Evolutionary conservation across 106 monocot genomes (phyloP), one percentile per base, ranked within the genome.

Genomic region (Dendrobium catenatum): DNA sequence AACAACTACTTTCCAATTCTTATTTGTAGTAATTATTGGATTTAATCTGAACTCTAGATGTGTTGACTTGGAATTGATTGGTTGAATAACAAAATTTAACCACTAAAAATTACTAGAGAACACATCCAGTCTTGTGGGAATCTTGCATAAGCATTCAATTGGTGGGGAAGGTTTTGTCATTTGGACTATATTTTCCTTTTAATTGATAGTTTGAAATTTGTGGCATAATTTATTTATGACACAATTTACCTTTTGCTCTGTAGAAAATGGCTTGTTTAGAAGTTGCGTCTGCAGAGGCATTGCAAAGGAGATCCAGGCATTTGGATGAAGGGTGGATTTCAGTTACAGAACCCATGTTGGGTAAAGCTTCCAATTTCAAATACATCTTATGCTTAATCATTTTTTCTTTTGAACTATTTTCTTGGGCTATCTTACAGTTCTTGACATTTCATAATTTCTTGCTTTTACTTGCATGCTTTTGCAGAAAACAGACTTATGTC

Each of bases 261-360:
- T 72, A 91, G 91, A 89, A 89, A 89, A 88, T 82, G 68, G 55
- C 83, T 68, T 82, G 82, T 27, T 54, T 84, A 44, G 86, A 84
- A 17, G 85, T 48, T 83, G 19, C 81, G 81, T 55, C 79, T 9
- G 48, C 79, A 31, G 83, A 73, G 72, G 37, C 59, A 58, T 54
- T 56, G 64, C 54, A 73, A 46, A 87, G 47, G 59, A 87, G 83
- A 72, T 80, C 85, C 75, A 83, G 74, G n/a, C 75, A 75, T 48
- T n/a, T 37, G 77, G 75, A 81, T 83, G 82, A 68, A 22, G 82
- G 85, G 26, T 79, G 42, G 47, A 82, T 51, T 26, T 68, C 73
- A 76, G 18, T 72, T 47, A 27, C 41, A 66, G 51, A 83, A 75
- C 20, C n/a, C 18, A 72, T 81, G 15, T 84, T 68, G 43, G 89